Percentiles rank a stretch among this genome's conserved stretches.
phyloP scores from a whole-genome alignment of 108 stramenopile genomes.

The Mediolabrus comicus region DNA sequence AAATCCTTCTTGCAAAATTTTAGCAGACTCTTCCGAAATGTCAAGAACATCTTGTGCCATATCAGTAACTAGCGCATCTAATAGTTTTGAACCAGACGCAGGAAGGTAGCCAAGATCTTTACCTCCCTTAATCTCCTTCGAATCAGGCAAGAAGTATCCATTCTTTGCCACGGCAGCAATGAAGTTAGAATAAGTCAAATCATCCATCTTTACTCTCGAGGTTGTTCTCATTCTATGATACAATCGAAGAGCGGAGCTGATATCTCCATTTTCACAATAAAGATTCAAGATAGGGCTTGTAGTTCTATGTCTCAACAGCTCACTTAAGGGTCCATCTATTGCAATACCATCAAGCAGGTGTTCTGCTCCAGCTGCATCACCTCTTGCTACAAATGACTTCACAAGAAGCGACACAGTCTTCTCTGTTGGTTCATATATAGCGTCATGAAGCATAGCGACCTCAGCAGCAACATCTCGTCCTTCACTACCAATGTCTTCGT shows the following conservation, averaged over 20 bases:
- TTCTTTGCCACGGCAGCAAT: slow-evolving; percentile 40
- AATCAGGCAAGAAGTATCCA: slow-evolving; percentile 41
- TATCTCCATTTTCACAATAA: slow-evolving; percentile 48
- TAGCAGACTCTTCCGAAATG: slow-evolving; percentile 43
- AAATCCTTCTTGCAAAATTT: slow-evolving; percentile 29
- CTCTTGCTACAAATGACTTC: slow-evolving; percentile 55
- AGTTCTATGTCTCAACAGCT: slow-evolving; percentile 39
- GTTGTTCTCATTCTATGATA: slow-evolving; percentile 47
- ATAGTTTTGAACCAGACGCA: slow-evolving; percentile 29
- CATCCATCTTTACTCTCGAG: slow-evolving; percentile 47
- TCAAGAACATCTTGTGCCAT: slow-evolving; percentile 54
- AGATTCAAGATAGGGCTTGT: slow-evolving; percentile 45
- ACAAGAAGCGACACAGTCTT: slow-evolving; percentile 71
- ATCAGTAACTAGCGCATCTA: slow-evolving; percentile 36
- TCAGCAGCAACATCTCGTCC: slow-evolving; percentile 51
- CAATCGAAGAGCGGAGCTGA: slow-evolving; percentile 41
- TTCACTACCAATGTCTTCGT: neutral
- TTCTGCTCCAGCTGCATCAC: slow-evolving; percentile 72
- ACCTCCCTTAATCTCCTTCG: slow-evolving; percentile 35
- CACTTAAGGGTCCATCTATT: slow-evolving; percentile 24
- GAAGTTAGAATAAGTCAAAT: slow-evolving; percentile 37
- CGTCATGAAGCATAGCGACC: slow-evolving; percentile 78
- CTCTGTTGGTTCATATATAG: slow-evolving; percentile 73
- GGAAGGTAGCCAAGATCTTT: slow-evolving; percentile 34
- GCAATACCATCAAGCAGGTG: slow-evolving; percentile 52